Evolutionary conservation across 352 stramenopile species (phyloP), one percentile per base, ranked within the genome.

Genomic region (Globisporangium emineosum): DNA sequence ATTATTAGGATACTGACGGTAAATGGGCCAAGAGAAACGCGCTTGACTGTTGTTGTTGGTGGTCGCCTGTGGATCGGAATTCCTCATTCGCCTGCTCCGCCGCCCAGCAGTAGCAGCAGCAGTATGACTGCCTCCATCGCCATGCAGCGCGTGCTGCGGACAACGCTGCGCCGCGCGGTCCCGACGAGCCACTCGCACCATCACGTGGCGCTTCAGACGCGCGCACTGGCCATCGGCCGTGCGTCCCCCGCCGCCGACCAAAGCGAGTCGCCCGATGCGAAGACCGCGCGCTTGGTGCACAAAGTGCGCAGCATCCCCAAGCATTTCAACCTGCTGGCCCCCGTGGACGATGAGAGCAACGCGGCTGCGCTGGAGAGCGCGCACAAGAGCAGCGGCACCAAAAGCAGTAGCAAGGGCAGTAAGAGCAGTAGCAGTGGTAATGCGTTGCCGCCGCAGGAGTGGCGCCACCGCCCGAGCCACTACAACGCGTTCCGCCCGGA

Each of bases 321-420:
- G 40, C 61, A 62, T 47, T 72, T 72, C 52, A 66, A 72, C 57
- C 59, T 69, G 30, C 57, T 72, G 12, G 62, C 35, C 10, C 27
- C 57, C 21, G 58, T 32, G 17, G 65, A 49, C 6, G 50, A 62
- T 19, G 27, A 12, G 21, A 42, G 40, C n/a, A 42, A 30, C 17
- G 21, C 29, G 13, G n/a, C 12, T 19, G 43, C 30, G 15, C 32
- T 45, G 32, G n/a, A 68, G 53, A 37, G 27, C 53, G 58, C 52
- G 30, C 29, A 30, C 30, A 58, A 50, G 23, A 63, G 23, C 43
- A 57, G 10, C 21, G 67, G 30, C 21, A 69, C 2, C 29, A 32
- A 32, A 5, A 32, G 25, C 19, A 76, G 58, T 25, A 77, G 12
- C 66, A 81, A 70, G 13, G 15, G 27, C 37, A 71, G 64, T 32